Evolutionary conservation across 345 rosid species (phyloP).

Genomic region (Gossypium bickii): DNA sequence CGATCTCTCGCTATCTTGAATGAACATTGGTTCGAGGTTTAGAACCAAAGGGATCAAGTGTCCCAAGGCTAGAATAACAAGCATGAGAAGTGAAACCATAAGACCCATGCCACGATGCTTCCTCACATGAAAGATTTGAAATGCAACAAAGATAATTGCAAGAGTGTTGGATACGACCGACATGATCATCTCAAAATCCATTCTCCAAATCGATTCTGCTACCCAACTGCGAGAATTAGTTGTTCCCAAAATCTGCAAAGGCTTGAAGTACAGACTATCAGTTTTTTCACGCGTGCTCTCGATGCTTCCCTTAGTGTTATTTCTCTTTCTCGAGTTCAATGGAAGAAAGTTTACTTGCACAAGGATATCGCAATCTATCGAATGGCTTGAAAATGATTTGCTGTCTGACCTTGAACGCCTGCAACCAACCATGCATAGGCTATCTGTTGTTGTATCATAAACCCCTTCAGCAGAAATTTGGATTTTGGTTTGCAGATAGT

Average conservation of each 20-base stretch:
- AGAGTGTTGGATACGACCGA: constrained; percentile 42
- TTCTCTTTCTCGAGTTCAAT: constrained; percentile 21
- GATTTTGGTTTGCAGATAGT: background rate
- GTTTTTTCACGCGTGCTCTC: constrained; percentile 30
- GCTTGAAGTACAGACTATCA: constrained; percentile 35
- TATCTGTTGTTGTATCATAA: constrained; percentile 39
- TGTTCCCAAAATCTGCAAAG: constrained; percentile 15
- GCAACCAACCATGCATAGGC: constrained; percentile 57
- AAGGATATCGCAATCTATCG: constrained; percentile 37
- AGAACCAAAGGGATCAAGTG: constrained; percentile 36
- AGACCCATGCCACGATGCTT: constrained; percentile 35
- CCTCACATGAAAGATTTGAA: constrained; percentile 37
- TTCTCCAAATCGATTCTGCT: constrained; percentile 32
- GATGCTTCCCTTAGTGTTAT: constrained; percentile 35
- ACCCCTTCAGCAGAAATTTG: constrained; percentile 49
- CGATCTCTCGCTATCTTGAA: background rate
- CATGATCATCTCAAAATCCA: constrained; percentile 45
- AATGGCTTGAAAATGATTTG: background rate
- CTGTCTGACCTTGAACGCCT: background rate
- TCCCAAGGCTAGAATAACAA: constrained; percentile 39
- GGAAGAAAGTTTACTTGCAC: constrained; percentile 38
- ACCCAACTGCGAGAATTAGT: constrained; percentile 15
- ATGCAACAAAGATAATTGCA: constrained; percentile 32
- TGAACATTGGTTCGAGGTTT: constrained; percentile 41
- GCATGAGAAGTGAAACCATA: constrained; percentile 44